Conservation (phyloP, 2,329 filamentous ascomycete species). For the Cryphonectria japonica region DNA sequence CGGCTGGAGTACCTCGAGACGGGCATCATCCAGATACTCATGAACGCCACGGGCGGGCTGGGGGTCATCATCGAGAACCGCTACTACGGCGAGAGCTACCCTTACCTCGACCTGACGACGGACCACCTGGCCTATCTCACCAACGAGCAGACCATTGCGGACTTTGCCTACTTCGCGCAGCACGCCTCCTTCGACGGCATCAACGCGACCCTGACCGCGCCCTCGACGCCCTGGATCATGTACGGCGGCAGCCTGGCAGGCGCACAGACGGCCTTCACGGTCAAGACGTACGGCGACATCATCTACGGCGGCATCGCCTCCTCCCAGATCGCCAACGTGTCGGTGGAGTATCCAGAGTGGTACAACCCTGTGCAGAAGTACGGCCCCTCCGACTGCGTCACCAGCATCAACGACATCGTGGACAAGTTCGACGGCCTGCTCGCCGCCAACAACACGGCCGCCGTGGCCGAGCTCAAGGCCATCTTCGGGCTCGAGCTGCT, state of each 20-base stretch:
- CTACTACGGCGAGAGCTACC: slow-evolving; percentile 54
- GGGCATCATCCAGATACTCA: slow-evolving; percentile 55
- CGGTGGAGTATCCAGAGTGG: slow-evolving; percentile 52
- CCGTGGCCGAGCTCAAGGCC: slow-evolving; percentile 49
- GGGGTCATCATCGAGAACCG: slow-evolving; percentile 58
- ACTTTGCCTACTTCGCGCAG: slow-evolving; percentile 55
- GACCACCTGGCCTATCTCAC: slow-evolving; percentile 54
- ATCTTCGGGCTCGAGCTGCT: slow-evolving; percentile 52
- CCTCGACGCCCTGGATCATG: slow-evolving; percentile 40
- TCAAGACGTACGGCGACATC: slow-evolving; percentile 49
- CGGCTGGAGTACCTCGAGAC: slow-evolving; percentile 35
- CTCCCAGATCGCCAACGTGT: slow-evolving; percentile 47
- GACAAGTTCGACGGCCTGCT: slow-evolving; percentile 54
- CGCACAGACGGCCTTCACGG: slow-evolving; percentile 39
- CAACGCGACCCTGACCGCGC: slow-evolving; percentile 45
- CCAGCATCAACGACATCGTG: slow-evolving; percentile 52
- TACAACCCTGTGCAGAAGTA: slow-evolving; percentile 54
- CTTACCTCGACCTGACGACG: slow-evolving; percentile 51
- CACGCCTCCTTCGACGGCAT: slow-evolving; percentile 50
- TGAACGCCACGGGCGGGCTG: slow-evolving; percentile 56
- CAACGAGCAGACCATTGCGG: slow-evolving; percentile 56
- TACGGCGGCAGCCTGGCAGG: slow-evolving; percentile 28
- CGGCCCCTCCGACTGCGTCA: slow-evolving; percentile 52
- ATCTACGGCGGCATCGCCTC: slow-evolving; percentile 54
- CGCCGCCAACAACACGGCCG: slow-evolving; percentile 44